A percentile compares a stretch with the other conserved stretches of the same genome.
These are phyloP conservation scores for Trametes gibbosa DNA, from an alignment of 768 basidiomycete genomes.

Conservation along the genomic window DNA sequence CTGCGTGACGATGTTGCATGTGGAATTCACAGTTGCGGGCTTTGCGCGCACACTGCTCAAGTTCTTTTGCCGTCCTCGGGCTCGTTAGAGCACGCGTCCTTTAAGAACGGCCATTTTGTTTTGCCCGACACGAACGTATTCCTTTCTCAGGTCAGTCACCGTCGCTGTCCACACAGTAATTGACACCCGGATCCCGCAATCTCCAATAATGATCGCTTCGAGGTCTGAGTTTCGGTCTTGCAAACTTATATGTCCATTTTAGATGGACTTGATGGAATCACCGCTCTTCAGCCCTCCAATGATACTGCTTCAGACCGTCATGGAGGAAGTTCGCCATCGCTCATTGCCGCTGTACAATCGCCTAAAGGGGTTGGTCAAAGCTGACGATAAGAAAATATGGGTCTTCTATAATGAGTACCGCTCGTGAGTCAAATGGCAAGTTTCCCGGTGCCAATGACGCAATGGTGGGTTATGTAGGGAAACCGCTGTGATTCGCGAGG, in stretches of 20 bases:
- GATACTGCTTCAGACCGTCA: constrained; percentile 90
- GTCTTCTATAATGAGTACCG: constrained; percentile 86
- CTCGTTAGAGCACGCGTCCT: constrained; percentile 51
- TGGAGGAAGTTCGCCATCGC: constrained; percentile 95
- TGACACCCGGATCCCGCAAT: not conserved
- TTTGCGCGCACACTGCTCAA: constrained; percentile 48
- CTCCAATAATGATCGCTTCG: not conserved
- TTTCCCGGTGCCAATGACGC: not conserved
- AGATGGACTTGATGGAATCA: constrained; percentile 96
- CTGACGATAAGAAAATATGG: constrained; percentile 84
- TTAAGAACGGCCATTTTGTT: constrained; percentile 72
- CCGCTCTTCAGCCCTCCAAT: constrained; percentile 72
- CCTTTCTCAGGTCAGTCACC: constrained; percentile 68
- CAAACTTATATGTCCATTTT: constrained; percentile 12
- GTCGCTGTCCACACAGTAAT: not conserved
- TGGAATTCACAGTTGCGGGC: constrained; percentile 68
- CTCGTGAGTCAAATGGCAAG: constrained; percentile 49
- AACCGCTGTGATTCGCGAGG: constrained; percentile 74
- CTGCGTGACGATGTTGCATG: constrained; percentile 89
- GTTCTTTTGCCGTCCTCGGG: constrained; percentile 58
- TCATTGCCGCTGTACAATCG: constrained; percentile 92
- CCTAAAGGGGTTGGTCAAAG: constrained; percentile 76
- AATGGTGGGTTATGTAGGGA: constrained; percentile 45
- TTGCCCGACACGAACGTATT: constrained; percentile 96
- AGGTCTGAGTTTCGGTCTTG: not conserved